A percentile compares a stretch with the other conserved stretches of the same genome.
Evolutionary conservation across 1,139 yeast genomes (phyloP).

Genomic region (Yamadazyma diospyri): DNA sequence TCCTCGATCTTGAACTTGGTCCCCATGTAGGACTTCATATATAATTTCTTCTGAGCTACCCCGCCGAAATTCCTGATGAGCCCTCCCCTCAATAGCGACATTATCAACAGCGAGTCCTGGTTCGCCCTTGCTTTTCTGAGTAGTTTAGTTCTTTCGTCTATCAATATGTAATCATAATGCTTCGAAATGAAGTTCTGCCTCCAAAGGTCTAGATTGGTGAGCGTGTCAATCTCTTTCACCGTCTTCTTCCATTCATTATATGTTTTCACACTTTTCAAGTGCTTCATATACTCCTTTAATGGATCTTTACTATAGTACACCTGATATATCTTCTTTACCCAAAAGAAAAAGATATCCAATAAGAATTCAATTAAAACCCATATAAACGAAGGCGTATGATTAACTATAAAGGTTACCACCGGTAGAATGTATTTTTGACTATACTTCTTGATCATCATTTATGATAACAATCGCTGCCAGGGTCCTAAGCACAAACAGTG

Average conservation of each 20-base stretch:
- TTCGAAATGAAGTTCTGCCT: conserved; percentile 80
- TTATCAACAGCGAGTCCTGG: conserved; percentile 55
- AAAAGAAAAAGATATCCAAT: conserved; percentile 56
- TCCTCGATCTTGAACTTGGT: conserved; percentile 87
- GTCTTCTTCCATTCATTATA: conserved; percentile 61
- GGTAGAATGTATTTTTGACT: conserved; percentile 19
- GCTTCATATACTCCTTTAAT: conserved; percentile 35
- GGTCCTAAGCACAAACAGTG: background rate
- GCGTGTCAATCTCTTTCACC: conserved; percentile 58
- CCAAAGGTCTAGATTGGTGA: conserved; percentile 75
- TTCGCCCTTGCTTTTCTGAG: conserved; percentile 59
- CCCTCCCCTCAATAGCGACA: conserved; percentile 77
- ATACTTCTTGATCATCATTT: conserved; percentile 6
- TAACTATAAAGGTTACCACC: conserved; percentile 24
- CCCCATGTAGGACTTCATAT: conserved; percentile 80
- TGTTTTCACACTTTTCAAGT: conserved; percentile 39
- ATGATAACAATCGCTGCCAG: background rate
- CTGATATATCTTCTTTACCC: conserved; percentile 45
- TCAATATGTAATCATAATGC: conserved; percentile 80
- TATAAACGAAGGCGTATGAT: conserved; percentile 56
- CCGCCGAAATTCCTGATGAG: conserved; percentile 89
- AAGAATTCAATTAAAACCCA: conserved; percentile 63
- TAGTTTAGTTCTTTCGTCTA: conserved; percentile 66
- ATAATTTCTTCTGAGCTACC: conserved; percentile 73
- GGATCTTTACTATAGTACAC: conserved; percentile 40